Conservation (phyloP, 2,329 filamentous ascomycete genomes). For the Hypoxylon sp. region DNA sequence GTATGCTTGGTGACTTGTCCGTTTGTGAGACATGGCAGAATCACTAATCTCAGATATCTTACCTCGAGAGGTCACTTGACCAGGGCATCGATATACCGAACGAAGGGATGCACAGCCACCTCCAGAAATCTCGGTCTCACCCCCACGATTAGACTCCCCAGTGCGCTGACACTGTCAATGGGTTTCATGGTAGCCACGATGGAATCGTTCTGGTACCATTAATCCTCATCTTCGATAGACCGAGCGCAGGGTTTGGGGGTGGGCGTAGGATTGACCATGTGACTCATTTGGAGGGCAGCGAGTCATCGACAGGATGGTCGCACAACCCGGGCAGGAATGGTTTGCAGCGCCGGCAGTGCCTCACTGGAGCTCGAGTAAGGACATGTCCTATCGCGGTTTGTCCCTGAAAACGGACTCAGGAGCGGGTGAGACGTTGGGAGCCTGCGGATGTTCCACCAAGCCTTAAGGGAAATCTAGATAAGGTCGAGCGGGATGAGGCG, state of each 20-base stretch:
- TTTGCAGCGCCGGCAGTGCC: slow-evolving; percentile 15
- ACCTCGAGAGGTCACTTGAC: slow-evolving; percentile 37
- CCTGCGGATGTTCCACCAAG: slow-evolving; percentile 20
- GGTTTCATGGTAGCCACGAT: background rate
- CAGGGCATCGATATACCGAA: slow-evolving; percentile 18
- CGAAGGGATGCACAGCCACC: slow-evolving; percentile 38
- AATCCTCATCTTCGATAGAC: slow-evolving; percentile 6
- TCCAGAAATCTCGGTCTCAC: slow-evolving; percentile 31
- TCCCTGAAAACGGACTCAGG: background rate
- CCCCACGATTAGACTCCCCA: slow-evolving; percentile 23
- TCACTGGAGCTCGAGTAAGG: slow-evolving; percentile 5
- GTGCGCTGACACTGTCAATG: slow-evolving; percentile 39
- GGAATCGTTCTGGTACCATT: slow-evolving; percentile 13
- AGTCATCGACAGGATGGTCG: slow-evolving; percentile 14
- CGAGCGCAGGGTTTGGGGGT: slow-evolving; percentile 18
- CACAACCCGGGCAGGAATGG: slow-evolving; percentile 14
- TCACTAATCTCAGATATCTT: slow-evolving; percentile 5
- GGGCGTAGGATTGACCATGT: slow-evolving; percentile 26
- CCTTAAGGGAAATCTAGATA: slow-evolving; percentile 30
- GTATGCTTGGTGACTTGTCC: background rate
- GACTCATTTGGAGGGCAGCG: slow-evolving; percentile 23
- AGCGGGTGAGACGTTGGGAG: slow-evolving; percentile 21
- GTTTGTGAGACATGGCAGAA: background rate
- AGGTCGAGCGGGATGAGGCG: slow-evolving; percentile 23
- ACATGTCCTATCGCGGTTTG: slow-evolving; percentile 2